Base-by-base conservation (phyloP, 208 protist species). In the Leishmania guyanensis region DNA sequence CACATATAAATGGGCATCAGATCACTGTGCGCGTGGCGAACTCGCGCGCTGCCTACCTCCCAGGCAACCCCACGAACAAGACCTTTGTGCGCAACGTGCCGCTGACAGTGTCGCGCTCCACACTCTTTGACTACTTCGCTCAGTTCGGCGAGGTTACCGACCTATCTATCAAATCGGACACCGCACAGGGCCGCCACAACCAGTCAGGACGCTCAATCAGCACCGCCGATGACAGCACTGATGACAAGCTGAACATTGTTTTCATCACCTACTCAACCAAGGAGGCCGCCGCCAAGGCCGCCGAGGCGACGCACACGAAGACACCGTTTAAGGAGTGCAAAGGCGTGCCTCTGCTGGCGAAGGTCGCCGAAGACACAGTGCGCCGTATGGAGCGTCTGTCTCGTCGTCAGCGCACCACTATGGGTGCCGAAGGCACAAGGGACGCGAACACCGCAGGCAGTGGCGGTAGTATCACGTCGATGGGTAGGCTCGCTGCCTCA, bases 31-130 rank as follows among this genome's bases (percentile, higher is more conserved):
- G 92, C 43, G 80, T 94, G 22, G 91, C 91, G 8, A 93, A 94
- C 84, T 87, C 91, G 20, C 80, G 85, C 29, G 91, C 92, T 14
- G 89, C 89, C 71, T 96, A 92, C 84, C 77, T 91, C 50, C 92
- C 91, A 2, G 88, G 90, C 36, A 88, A 86, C 39, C 92, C 92
- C 16, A 94, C 92, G 6, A 94, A 94, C 86, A 90, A 92, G 54
- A 93, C 87, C 6, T 94, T 94, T 78, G 85, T 94, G 75, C 88
- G 90, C 65, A 94, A 96, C 77, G 86, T 96, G 9, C 92, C 92
- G 3, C 78, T 88, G 70, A 80, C 48, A 62, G 77, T 94, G 22
- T 90, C 87, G 65, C 85, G 85, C 20, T 72, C 75, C 1, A 84
- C 89, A 0, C 81, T 95, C 46, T 65, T 83, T 51, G 48, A 64